Conservation (phyloP, 371 early-diverging fungal species). For the Circinella minor region DNA sequence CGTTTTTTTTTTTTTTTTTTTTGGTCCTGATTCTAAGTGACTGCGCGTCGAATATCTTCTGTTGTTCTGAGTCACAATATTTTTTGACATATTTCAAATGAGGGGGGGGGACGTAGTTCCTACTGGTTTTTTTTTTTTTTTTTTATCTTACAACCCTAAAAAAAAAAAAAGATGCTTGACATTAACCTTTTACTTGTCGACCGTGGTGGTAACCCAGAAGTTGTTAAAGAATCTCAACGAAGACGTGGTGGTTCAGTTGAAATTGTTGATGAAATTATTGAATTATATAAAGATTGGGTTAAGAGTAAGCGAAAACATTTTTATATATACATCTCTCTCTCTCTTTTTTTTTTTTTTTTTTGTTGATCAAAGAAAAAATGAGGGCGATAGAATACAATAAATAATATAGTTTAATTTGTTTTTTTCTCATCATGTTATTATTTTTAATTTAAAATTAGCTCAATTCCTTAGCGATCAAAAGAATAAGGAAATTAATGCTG, state of each 20-base stretch:
- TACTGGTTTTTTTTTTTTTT: too few species aligned
- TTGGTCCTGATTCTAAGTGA: too few species aligned
- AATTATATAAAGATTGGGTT: constrained; percentile 91
- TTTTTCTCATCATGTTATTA: background rate
- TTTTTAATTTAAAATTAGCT: constrained; percentile 41
- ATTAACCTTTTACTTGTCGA: constrained; percentile 91
- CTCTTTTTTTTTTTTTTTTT: too few species aligned
- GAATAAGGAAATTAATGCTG: constrained; percentile 90
- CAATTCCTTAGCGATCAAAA: constrained; percentile 87
- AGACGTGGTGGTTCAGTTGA: constrained; percentile 87
- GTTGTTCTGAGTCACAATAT: too few species aligned
- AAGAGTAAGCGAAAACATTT: constrained; percentile 59
- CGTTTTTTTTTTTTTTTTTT: too few species aligned
- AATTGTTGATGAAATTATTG: constrained; percentile 92
- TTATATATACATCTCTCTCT: background rate
- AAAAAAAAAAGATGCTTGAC: constrained; percentile 68
- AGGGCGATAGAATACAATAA: background rate
- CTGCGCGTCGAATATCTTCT: too few species aligned
- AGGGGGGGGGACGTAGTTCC: too few species aligned
- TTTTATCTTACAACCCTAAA: too few species aligned
- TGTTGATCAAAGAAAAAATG: too few species aligned
- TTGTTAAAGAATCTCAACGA: constrained; percentile 92
- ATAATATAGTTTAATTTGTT: background rate
- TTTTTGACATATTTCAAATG: too few species aligned
- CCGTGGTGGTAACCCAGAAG: constrained; percentile 96